Evolutionary conservation across 495 filamentous ascomycete species (phyloP), one percentile per base, ranked within the genome.

Genomic region (Pyrenopolyporus hunteri): DNA sequence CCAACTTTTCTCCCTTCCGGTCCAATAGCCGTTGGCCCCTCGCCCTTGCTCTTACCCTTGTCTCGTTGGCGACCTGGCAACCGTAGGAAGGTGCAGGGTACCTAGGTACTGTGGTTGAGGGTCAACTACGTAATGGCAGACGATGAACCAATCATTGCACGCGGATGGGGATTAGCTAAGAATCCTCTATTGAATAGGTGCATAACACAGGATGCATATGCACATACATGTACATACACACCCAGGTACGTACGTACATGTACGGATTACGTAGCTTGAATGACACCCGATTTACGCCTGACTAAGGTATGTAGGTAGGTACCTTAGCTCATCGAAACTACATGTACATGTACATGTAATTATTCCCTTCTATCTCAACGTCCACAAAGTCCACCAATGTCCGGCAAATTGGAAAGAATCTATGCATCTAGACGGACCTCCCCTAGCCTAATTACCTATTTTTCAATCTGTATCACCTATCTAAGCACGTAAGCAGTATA

Each of bases 21-120:
- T 32, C 40, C 40, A 51, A 43, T 33, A 26, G 44, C 31, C 22
- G 23, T 39, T 46, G 8, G 3, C 42, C 14, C 11, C 59, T 19
- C 53, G 53, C 53, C 60, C 60, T 33, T 64, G 60, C 31, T 43
- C 1, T n/a, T 48, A 58, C 60, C 60, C 60, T 53, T 64, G 60
- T 53, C 33, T 16, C 39, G 19, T 35, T 28, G 32, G 35, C 60
- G 53, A 58, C 60, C 60, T 64, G 60, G 60, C 60, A 64, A 64
- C 60, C 31, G 40, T 40, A 22, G 22, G 31, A 36, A 55, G 29
- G 37, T 42, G 9, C 19, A n/a, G 19, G 53, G n/a, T 35, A 57
- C 42, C 2, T 33, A 13, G 23, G 36, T 51, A 51, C 28, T 29
- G 48, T 11, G 17, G 26, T n/a, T 16, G 16, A 36, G 33, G 4